These are phyloP conservation scores for Penicillium janthinellum DNA, from an alignment of 2,329 filamentous ascomycete species.

Conservation along the genomic window DNA sequence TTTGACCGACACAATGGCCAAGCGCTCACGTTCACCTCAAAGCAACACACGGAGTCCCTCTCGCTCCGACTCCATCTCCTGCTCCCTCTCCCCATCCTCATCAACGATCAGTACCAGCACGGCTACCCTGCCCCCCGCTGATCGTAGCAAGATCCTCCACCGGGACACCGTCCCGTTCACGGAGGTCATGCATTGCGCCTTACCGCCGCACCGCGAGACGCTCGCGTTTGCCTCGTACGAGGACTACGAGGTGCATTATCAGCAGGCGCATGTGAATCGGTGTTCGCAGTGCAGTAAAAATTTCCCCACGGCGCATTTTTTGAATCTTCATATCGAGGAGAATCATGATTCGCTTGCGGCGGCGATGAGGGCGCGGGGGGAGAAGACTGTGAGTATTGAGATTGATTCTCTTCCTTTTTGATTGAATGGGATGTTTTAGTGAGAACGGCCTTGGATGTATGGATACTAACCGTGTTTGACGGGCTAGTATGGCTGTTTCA, in stretches of 20 bases:
- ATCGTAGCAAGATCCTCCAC: slow-evolving; percentile 59
- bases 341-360: slow-evolving; percentile 81
- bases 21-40: slow-evolving; percentile 59
- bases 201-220: slow-evolving; percentile 75
- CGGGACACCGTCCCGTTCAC: slow-evolving; percentile 52
- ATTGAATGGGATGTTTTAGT: not conserved
- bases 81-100: slow-evolving; percentile 31
- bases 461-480: not conserved
- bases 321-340: slow-evolving; percentile 85
- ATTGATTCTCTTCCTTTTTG: not conserved
- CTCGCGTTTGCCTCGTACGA: slow-evolving; percentile 72
- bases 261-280: slow-evolving; percentile 76
- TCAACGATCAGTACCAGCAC: slow-evolving; percentile 8
- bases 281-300: slow-evolving; percentile 85
- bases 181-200: slow-evolving; percentile 71
- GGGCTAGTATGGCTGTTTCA: slow-evolving; percentile 80
- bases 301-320: slow-evolving; percentile 79
- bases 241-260: slow-evolving; percentile 87
- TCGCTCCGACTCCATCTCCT: slow-evolving; percentile 22
- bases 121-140: slow-evolving; percentile 17
- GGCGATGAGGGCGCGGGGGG: slow-evolving; percentile 73
- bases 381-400: slow-evolving; percentile 70
- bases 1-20: slow-evolving; percentile 53
- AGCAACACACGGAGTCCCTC: slow-evolving; percentile 51
- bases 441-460: too few species aligned